Conservation (phyloP, 2,329 filamentous ascomycete genomes). For the Alternaria viburni region DNA sequence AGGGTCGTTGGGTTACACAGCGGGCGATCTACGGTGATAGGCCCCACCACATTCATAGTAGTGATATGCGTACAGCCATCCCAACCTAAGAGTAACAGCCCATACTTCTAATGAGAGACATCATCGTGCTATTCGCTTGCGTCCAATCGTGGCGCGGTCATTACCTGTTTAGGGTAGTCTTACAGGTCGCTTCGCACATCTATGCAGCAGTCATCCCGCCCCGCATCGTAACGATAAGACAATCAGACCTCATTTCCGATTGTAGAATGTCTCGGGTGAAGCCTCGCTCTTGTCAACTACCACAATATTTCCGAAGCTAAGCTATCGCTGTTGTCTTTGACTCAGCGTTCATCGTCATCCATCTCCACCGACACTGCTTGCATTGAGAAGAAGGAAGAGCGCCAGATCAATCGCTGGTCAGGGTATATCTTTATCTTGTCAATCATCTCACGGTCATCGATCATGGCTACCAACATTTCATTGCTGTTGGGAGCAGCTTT, state of each 20-base stretch:
- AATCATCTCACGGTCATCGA: not conserved
- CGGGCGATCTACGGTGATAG: slow-evolving; percentile 26
- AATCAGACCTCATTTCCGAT: not conserved
- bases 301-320: not conserved
- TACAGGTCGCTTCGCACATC: slow-evolving; percentile 5
- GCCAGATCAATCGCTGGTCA: not conserved
- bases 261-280: not conserved
- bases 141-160: slow-evolving; percentile 7
- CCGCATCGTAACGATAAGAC: slow-evolving; percentile 18
- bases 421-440: not conserved
- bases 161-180: slow-evolving; percentile 17
- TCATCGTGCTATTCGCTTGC: slow-evolving; percentile 3
- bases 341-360: not conserved
- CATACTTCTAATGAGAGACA: slow-evolving; percentile 1
- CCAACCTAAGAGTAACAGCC: slow-evolving; percentile 9
- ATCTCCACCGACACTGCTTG: not conserved
- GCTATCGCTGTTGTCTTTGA: not conserved
- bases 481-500: slow-evolving; percentile 42
- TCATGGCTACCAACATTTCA: slow-evolving; percentile 29
- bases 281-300: not conserved
- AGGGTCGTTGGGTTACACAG: slow-evolving; percentile 29
- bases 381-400: not conserved
- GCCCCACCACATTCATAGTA: slow-evolving; percentile 26
- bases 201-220: slow-evolving; percentile 21
- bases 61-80: slow-evolving; percentile 22